Evolutionary conservation across 441 rosid genomes (phyloP).

Genomic region (Dalechampia spathulata): DNA sequence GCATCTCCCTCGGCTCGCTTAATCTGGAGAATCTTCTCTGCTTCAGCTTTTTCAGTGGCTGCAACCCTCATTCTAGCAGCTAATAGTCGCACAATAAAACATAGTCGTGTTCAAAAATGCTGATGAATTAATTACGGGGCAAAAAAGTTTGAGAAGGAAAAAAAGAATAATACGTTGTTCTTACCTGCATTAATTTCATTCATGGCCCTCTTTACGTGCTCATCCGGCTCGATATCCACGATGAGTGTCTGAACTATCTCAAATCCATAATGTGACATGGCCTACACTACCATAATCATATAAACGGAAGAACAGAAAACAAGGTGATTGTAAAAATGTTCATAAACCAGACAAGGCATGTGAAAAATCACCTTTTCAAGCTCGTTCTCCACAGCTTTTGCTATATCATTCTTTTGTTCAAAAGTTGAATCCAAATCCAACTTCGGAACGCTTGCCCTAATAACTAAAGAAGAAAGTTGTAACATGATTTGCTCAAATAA

Average conservation of each 20-base stretch:
- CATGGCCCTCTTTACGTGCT: constrained; percentile 55
- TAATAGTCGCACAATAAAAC: constrained; percentile 14
- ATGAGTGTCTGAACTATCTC: constrained; percentile 60
- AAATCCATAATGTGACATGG: constrained; percentile 48
- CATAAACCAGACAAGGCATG: background rate
- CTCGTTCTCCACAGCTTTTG: constrained; percentile 55
- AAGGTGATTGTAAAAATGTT: too few relatives aligned
- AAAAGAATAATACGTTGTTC: background rate
- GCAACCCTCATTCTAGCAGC: constrained; percentile 58
- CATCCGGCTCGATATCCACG: constrained; percentile 51
- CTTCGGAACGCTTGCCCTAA: constrained; percentile 61
- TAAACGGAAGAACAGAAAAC: background rate
- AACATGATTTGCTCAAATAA: too few relatives aligned
- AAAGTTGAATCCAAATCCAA: constrained; percentile 46
- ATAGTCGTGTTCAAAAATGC: too few relatives aligned
- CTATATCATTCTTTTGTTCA: constrained; percentile 65
- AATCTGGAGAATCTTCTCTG: constrained; percentile 52
- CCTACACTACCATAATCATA: constrained; percentile 23
- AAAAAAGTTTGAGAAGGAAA: too few relatives aligned
- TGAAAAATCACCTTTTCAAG: constrained; percentile 43
- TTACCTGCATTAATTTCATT: constrained; percentile 64
- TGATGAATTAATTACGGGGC: too few relatives aligned
- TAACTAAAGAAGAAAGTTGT: constrained; percentile 34
- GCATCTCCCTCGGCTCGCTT: constrained; percentile 64
- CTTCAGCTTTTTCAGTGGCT: constrained; percentile 56